Conservation (phyloP, 2,329 filamentous ascomycete species). For the Colletotrichum lupini region DNA sequence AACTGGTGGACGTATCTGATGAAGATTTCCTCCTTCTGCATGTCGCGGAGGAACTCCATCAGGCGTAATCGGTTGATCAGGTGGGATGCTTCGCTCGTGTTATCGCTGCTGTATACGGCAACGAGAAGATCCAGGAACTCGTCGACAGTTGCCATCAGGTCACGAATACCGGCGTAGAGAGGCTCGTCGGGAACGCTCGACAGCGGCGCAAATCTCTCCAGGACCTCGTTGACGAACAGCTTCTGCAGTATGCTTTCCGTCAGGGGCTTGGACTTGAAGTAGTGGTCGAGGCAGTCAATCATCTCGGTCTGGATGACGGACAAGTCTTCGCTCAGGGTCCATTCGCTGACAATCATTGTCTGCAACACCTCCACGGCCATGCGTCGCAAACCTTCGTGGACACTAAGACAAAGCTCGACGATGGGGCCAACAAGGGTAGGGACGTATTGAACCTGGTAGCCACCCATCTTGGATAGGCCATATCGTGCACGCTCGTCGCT, state of each 20-base stretch:
- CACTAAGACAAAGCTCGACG: slow-evolving; percentile 92
- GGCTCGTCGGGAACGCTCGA: slow-evolving; percentile 75
- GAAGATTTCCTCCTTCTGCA: slow-evolving; percentile 97
- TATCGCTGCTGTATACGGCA: slow-evolving; percentile 84
- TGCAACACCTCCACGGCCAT: slow-evolving; percentile 95
- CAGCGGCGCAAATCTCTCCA: slow-evolving; percentile 82
- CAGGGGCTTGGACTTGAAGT: slow-evolving; percentile 90
- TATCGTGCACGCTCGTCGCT: slow-evolving; percentile 82
- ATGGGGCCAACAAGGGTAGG: slow-evolving; percentile 91
- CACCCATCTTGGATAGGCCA: slow-evolving; percentile 85
- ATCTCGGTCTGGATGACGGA: slow-evolving; percentile 94
- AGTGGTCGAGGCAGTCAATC: slow-evolving; percentile 89
- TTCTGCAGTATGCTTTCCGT: slow-evolving; percentile 93
- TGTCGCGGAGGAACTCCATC: slow-evolving; percentile 96
- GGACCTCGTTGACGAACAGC: slow-evolving; percentile 87
- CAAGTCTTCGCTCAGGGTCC: slow-evolving; percentile 93
- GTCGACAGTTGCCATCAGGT: slow-evolving; percentile 85
- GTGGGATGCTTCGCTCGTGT: slow-evolving; percentile 78
- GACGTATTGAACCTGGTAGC: slow-evolving; percentile 98
- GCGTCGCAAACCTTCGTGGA: slow-evolving; percentile 88
- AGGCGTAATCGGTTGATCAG: slow-evolving; percentile 89
- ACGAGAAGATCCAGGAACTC: slow-evolving; percentile 92
- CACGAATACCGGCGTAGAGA: slow-evolving; percentile 79
- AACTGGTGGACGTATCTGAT: slow-evolving; percentile 95
- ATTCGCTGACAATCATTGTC: slow-evolving; percentile 98